Base-by-base conservation (phyloP, 148 eudicot genomes). In the Rhododendron molle region DNA sequence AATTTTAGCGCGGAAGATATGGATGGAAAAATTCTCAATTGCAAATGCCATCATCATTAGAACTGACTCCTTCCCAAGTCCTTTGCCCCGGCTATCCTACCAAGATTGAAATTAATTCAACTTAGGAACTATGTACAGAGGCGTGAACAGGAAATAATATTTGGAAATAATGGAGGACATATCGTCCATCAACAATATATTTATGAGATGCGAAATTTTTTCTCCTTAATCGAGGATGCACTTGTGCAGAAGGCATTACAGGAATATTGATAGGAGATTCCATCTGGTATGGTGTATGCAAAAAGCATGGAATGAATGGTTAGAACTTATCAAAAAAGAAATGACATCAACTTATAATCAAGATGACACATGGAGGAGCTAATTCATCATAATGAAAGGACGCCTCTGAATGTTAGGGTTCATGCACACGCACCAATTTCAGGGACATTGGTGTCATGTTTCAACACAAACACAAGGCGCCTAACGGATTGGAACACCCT, bases 51-150 rank as follows among this genome's bases (percentile, higher is more conserved):
- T 91, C 99, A 96, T 95, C 95, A 96, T 92, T 86, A 94, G 79
- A 69, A 94, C 94, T n/a, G 99, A 89, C 89, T 94, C 95, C 90
- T 93, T 95, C 81, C 97, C 99, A 54, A 96, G 93, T 82, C 98
- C 98, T 92, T 93, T 96, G 86, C 99, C 98, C 87, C 98, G 98
- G 90, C 99, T 96, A 86, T 86, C 85, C 90, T 90, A 91, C 83
- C 95, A 91, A 83, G 85, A 88, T 47, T 82, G n/a, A 72, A 52
- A 86, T 58, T 38, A 81, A 86, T 43, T 60, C 60, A 8, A 77
- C 40, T 36, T 20, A 54, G 47, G 72, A 58, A 78, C 34, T 40
- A 54, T 26, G 15, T 4, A n/a, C 34, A 26, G 56, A 38, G 78
- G 34, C 16, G 16, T 6, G 7, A 18, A 34, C 7, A 28, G 65